Conservation (phyloP, 2,329 filamentous ascomycete genomes). For the Fusarium penzigii region DNA sequence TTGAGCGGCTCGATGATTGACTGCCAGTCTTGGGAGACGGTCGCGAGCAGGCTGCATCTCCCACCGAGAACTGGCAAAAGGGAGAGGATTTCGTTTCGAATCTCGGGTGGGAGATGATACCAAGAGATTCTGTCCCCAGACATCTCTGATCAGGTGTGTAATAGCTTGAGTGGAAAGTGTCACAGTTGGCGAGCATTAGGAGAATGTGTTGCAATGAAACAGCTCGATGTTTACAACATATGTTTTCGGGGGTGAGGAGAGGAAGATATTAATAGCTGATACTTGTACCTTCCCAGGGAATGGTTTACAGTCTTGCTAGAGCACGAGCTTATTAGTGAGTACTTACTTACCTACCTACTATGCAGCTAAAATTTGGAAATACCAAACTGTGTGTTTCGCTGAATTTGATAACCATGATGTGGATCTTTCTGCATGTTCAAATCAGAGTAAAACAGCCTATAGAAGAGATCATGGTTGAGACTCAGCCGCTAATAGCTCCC, state of each 20-base stretch:
- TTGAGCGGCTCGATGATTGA: slow-evolving; percentile 27
- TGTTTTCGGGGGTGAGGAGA: background rate
- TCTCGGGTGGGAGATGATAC: slow-evolving; percentile 16
- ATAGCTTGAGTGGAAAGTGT: slow-evolving; percentile 13
- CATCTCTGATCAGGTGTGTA: slow-evolving; percentile 18
- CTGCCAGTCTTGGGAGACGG: slow-evolving; percentile 25
- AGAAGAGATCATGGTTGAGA: too few species aligned
- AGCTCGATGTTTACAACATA: slow-evolving; percentile 5
- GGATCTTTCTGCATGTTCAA: too few species aligned
- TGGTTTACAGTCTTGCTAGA: too few species aligned
- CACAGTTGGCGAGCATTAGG: slow-evolving; percentile 11
- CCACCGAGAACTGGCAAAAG: slow-evolving; percentile 18
- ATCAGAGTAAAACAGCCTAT: too few species aligned
- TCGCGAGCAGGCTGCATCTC: slow-evolving; percentile 18
- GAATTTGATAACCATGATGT: too few species aligned
- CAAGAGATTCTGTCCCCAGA: slow-evolving; percentile 11
- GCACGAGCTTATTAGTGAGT: too few species aligned
- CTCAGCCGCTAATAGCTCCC: too few species aligned
- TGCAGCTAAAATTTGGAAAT: too few species aligned
- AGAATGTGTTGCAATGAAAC: slow-evolving; percentile 11
- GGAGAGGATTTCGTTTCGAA: slow-evolving; percentile 16
- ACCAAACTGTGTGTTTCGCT: too few species aligned
- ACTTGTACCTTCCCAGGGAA: too few species aligned
- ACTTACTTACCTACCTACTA: too few species aligned
- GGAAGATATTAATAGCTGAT: too few species aligned